Evolutionary conservation across 768 basidiomycete genomes (phyloP).

Genomic region (Psilocybe cubensis): DNA sequence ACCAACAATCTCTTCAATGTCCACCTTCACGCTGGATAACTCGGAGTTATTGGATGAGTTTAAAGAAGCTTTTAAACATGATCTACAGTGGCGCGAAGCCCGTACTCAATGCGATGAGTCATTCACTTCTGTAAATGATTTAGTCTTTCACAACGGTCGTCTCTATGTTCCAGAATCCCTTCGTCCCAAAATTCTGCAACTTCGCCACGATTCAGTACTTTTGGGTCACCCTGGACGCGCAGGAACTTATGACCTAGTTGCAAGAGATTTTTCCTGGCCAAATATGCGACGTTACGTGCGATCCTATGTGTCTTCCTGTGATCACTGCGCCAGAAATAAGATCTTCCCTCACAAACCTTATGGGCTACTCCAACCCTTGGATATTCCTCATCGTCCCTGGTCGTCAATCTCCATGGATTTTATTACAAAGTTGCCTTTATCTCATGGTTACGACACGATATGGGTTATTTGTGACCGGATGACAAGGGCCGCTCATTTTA

Average conservation of each 20-base stretch:
- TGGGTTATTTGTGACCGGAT: conserved; percentile 40
- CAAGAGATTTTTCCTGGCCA: conserved; percentile 45
- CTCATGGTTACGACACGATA: conserved; percentile 39
- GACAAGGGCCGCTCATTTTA: conserved; percentile 44
- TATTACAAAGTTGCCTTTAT: conserved; percentile 41
- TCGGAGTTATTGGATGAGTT: conserved; percentile 26
- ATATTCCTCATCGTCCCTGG: conserved; percentile 40
- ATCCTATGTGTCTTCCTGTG: conserved; percentile 36
- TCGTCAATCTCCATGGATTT: conserved; percentile 44
- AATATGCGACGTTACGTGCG: conserved; percentile 24
- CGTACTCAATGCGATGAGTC: conserved; percentile 11
- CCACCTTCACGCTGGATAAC: conserved; percentile 28
- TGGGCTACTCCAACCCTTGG: conserved; percentile 38
- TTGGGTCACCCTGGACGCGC: conserved; percentile 37
- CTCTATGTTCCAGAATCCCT: conserved; percentile 36
- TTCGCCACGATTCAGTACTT: conserved; percentile 37
- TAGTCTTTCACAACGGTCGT: conserved; percentile 27
- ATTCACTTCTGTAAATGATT: conserved; percentile 20
- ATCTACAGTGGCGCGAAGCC: conserved; percentile 28
- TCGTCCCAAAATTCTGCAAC: conserved; percentile 29
- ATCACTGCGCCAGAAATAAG: conserved; percentile 36
- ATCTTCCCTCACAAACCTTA: conserved; percentile 36
- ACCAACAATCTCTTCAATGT: conserved; percentile 30
- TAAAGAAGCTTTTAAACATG: conserved; percentile 21
- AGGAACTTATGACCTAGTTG: conserved; percentile 34